Base-by-base conservation (phyloP, 1,284 basidiomycete species). In the Ceratobasidium sp. region DNA sequence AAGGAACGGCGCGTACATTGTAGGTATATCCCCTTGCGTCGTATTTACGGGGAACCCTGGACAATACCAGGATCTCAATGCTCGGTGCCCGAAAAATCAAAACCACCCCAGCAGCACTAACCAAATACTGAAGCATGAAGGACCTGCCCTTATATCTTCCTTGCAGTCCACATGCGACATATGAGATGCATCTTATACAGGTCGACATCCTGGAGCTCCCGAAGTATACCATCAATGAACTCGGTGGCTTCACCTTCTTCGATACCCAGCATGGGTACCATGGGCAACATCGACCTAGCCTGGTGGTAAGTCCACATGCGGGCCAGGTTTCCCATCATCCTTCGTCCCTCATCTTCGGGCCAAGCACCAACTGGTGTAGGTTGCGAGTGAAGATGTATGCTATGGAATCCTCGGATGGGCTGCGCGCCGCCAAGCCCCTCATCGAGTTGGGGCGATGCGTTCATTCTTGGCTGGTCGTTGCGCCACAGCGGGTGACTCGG, bases 401-500 rank as follows among this genome's bases (percentile, higher is more conserved):
- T 14, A 11, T 54, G 63, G n/a, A 66, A 56, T 22, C 66, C 66
- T 43, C 37, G 22, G 16, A 24, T 41, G 59, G 22, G 8, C 4
- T 31, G 31, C 19, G 9, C 0, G 9, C 54, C 39, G 7, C 29
- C 3, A 43, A 11, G 1, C 7, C 34, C 8, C 22, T 59, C 48
- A 8, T 22, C 22, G 22, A 22, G n/a, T 9, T 13, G 0, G 22
- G 37, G n/a, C 2, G 8, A 13, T 27, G 27, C 14, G 19, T 63
- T 24, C 22, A 16, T 22, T 22, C n/a, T n/a, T 5, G 27, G 29
- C 16, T 22, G 41, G 8, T 41, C 2, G 51, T 58, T 58, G 14
- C 56, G 27, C 63, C 63, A 65, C 27, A 49, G 6, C 13, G 63
- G 63, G n/a, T 65, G 63, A 34, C 16, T 37, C 9, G 63, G 48